Conservation (phyloP, 2,329 filamentous ascomycete species). For the Neonectria punicea region DNA sequence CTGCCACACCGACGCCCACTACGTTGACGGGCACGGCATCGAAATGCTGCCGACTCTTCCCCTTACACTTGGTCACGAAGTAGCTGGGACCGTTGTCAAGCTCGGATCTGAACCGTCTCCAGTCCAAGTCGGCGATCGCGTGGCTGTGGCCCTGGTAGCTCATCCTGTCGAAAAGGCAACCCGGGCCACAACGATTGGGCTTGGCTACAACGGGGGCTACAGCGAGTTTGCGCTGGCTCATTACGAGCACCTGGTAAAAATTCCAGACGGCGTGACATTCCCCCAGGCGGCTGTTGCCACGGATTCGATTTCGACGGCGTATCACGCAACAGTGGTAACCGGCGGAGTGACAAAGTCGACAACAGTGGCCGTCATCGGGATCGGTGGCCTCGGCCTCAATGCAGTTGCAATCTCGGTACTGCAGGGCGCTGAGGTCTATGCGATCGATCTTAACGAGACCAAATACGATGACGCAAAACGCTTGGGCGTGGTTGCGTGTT, state of each 20-base stretch:
- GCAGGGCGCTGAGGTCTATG: conserved; percentile 23
- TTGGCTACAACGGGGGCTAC: conserved; percentile 15
- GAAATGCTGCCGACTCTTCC: conserved; percentile 15
- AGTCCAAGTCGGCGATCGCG: conserved; percentile 18
- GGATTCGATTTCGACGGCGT: conserved; percentile 25
- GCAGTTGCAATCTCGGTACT: conserved; percentile 17
- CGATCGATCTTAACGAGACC: conserved; percentile 20
- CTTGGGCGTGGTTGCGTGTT: conserved; percentile 12
- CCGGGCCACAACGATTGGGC: conserved; percentile 3
- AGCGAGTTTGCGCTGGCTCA: conserved; percentile 8
- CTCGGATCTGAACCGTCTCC: conserved; percentile 17
- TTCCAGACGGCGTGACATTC: conserved; percentile 22
- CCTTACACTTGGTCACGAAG: conserved; percentile 23
- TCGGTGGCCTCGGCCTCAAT: conserved; percentile 26
- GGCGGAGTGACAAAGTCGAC: conserved; percentile 7
- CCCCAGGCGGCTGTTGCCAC: conserved; percentile 23
- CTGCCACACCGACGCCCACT: conserved; percentile 24
- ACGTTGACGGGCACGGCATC: conserved; percentile 16
- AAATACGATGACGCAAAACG: conserved; percentile 17
- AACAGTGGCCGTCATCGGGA: conserved; percentile 17
- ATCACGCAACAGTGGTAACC: conserved; percentile 19
- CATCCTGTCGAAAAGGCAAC: conserved; percentile 20
- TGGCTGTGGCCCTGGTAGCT: conserved; percentile 18
- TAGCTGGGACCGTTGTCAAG: conserved; percentile 21
- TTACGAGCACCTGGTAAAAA: conserved; percentile 16